phyloP scores from a whole-genome alignment of 306 rosid species.

The Mucuna pruriens region DNA sequence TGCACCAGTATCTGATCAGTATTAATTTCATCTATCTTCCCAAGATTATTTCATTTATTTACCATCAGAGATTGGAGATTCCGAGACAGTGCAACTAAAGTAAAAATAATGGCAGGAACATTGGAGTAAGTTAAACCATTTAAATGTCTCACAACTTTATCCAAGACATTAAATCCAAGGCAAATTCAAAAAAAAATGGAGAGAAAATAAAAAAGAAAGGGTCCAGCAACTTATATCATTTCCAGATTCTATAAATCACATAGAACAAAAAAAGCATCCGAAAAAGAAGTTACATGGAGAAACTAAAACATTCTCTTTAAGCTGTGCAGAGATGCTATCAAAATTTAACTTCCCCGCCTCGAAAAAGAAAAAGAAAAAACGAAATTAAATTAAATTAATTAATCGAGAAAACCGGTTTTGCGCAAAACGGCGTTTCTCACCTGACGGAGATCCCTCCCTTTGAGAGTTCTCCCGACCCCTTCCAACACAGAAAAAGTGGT shows the following conservation, averaged over 20 bases:
- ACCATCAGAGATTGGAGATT: background rate
- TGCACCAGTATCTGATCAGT: background rate
- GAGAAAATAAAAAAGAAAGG: background rate
- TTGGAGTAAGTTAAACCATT: background rate
- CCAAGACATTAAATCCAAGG: background rate
- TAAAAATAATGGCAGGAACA: background rate
- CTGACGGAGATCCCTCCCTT: conserved; percentile 92
- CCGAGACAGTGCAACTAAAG: background rate
- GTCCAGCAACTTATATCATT: background rate
- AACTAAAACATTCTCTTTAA: background rate
- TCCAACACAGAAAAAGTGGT: conserved; percentile 83
- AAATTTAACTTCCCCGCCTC: conserved; percentile 38
- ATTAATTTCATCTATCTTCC: background rate
- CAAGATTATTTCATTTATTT: background rate
- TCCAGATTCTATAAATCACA: conserved; percentile 23
- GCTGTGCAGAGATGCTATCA: conserved; percentile 18
- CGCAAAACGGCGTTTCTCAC: conserved; percentile 87
- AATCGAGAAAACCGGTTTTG: conserved; percentile 86
- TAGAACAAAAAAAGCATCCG: conserved; percentile 5
- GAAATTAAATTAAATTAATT: background rate
- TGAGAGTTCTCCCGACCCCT: conserved; percentile 90
- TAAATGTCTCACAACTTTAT: background rate
- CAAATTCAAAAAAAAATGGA: background rate
- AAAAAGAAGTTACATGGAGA: conserved; percentile 13
- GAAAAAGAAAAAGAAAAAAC: background rate